These are phyloP conservation scores for Diplotaxis tenuifolia DNA, from an alignment of 345 rosid genomes.

Conservation along the genomic window DNA sequence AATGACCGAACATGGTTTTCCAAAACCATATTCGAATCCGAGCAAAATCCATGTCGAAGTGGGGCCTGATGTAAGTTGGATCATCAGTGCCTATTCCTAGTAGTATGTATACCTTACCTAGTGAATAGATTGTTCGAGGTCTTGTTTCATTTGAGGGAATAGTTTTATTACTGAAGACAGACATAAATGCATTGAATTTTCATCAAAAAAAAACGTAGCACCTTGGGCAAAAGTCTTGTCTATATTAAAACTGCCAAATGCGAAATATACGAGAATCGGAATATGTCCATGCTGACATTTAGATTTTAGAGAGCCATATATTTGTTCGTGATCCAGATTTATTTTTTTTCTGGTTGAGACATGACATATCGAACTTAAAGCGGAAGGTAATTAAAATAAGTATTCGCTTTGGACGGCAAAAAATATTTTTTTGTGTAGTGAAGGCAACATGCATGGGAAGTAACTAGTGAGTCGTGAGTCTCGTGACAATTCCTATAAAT, in stretches of 20 bases:
- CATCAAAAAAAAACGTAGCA: background rate
- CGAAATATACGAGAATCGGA: slow-evolving; percentile 2
- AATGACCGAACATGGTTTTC: slow-evolving; percentile 23
- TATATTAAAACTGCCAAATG: slow-evolving; percentile 15
- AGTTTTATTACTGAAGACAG: background rate
- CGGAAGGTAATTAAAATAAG: background rate
- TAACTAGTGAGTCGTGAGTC: background rate
- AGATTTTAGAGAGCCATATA: slow-evolving; percentile 15
- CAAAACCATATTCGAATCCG: background rate
- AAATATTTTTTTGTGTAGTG: background rate
- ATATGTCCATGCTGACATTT: background rate
- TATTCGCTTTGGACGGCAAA: background rate
- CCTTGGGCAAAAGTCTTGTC: slow-evolving; percentile 6
- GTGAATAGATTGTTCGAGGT: slow-evolving; percentile 2
- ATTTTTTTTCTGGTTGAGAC: slow-evolving; percentile 6
- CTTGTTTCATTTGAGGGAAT: background rate
- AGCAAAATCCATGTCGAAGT: background rate
- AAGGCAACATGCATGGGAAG: background rate
- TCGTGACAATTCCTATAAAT: background rate
- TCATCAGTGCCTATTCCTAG: slow-evolving; percentile 3
- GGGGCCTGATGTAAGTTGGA: background rate
- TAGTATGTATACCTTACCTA: slow-evolving; percentile 4
- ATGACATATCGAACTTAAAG: slow-evolving; percentile 9
- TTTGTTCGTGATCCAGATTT: slow-evolving; percentile 21
- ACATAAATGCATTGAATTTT: background rate